phyloP scores from a whole-genome alignment of 2,329 filamentous ascomycete species.

The Raffaelea ambrosiae region DNA sequence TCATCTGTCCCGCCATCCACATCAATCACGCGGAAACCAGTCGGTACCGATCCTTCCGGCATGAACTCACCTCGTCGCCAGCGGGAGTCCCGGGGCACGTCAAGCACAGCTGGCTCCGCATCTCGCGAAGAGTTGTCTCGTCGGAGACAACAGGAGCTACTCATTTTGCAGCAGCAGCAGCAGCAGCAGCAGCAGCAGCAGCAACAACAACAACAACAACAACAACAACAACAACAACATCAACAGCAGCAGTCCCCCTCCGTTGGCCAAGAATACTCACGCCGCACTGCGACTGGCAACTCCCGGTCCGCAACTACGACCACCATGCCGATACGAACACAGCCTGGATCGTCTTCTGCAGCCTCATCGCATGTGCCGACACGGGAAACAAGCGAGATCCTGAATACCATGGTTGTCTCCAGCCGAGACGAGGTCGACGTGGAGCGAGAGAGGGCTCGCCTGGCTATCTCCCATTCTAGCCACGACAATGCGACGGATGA shows the following conservation, averaged over 20 bases:
- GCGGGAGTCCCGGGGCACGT: constrained; percentile 20
- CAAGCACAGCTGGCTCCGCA: not conserved
- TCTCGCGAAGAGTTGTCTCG: constrained; percentile 27
- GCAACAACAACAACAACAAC: constrained; percentile 13
- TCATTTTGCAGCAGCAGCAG: constrained; percentile 19
- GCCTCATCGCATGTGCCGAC: constrained; percentile 48
- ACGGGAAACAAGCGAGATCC: constrained; percentile 69
- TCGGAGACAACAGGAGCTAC: constrained; percentile 26
- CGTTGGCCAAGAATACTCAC: constrained; percentile 26
- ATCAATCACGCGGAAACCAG: constrained; percentile 32
- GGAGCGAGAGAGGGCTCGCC: constrained; percentile 61
- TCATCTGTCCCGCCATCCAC: not conserved
- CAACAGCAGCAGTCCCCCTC: not conserved
- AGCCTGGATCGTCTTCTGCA: constrained; percentile 29
- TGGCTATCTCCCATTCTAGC: constrained; percentile 49
- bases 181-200: constrained; percentile 22
- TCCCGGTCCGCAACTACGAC: constrained; percentile 18
- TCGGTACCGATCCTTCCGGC: not conserved
- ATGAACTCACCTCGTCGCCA: constrained; percentile 30
- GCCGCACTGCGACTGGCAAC: constrained; percentile 13
- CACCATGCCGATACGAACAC: constrained; percentile 36
- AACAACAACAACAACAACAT: constrained; percentile 18
- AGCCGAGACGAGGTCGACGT: constrained; percentile 62
- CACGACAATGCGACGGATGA: constrained; percentile 24
- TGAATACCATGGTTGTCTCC: constrained; percentile 69